Conservation (phyloP, 2,329 filamentous ascomycete genomes). For the Fusarium ambrosium region DNA sequence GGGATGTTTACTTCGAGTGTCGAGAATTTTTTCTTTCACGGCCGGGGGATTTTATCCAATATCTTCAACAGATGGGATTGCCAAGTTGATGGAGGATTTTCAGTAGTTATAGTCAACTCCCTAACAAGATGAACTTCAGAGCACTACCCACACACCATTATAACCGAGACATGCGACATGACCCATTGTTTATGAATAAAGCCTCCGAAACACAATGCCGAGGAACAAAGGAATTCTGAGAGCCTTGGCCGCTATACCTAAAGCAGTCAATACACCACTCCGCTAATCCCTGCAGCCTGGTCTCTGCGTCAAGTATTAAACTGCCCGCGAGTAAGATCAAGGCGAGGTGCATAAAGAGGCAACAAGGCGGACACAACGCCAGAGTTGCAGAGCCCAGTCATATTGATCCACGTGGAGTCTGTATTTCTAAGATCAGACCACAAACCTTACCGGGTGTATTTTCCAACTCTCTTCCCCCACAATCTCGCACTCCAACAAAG, state of each 20-base stretch:
- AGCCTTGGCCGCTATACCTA: not conserved
- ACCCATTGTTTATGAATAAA: not conserved
- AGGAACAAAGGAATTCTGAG: not conserved
- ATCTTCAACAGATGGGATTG: not conserved
- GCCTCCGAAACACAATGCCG: not conserved
- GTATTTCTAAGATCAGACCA: not conserved
- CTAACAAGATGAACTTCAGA: not conserved
- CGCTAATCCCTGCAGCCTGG: not conserved
- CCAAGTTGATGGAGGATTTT: not conserved
- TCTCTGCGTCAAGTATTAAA: not conserved
- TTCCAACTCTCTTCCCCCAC: not conserved
- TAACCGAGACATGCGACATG: not conserved
- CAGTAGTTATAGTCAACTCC: not conserved
- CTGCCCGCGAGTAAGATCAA: not conserved
- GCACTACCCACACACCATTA: not conserved
- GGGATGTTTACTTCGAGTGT: not conserved
- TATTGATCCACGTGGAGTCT: not conserved
- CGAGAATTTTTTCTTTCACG: not conserved
- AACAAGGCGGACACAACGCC: not conserved
- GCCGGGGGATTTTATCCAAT: not conserved
- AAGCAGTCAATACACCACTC: not conserved
- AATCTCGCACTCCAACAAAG: not conserved
- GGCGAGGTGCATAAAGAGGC: not conserved
- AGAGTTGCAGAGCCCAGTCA: not conserved
- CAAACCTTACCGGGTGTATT: not conserved